Percentiles rank a stretch among this genome's conserved stretches.
These are phyloP conservation scores for Arabidopsis hybrid DNA, from an alignment of 441 rosid species.

Conservation along the genomic window DNA sequence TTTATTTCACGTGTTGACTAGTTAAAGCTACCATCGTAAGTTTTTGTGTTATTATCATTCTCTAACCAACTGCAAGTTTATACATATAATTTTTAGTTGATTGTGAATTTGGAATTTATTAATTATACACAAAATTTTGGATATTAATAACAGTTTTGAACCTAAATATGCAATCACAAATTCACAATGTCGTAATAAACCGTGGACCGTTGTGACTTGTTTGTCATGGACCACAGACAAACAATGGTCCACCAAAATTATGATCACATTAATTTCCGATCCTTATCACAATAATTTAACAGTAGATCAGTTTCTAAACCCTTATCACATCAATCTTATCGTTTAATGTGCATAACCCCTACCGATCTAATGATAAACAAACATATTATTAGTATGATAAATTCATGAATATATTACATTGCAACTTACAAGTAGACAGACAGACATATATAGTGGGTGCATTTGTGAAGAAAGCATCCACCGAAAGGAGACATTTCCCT, in stretches of 20 bases:
- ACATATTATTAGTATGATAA: neutral
- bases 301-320: constrained; percentile 1
- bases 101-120: neutral
- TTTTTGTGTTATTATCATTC: neutral
- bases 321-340: constrained; percentile 22
- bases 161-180: neutral
- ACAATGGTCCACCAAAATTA: constrained; percentile 30
- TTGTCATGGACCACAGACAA: constrained; percentile 40
- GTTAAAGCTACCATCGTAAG: neutral
- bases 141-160: neutral
- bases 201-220: constrained; percentile 4
- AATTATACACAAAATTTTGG: neutral
- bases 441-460: constrained; percentile 33
- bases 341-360: constrained; percentile 11
- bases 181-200: neutral
- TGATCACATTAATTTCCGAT: constrained; percentile 11
- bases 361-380: neutral
- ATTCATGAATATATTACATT: neutral
- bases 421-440: constrained; percentile 17
- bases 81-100: neutral
- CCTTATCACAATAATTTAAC: constrained; percentile 23
- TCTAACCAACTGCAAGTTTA: neutral
- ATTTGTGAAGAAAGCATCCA: constrained; percentile 36
- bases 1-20: constrained; percentile 31
- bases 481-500: constrained; percentile 30